These are phyloP conservation scores for Leccinum angustisporum DNA, from an alignment of 1,284 basidiomycete genomes.

Conservation along the genomic window DNA sequence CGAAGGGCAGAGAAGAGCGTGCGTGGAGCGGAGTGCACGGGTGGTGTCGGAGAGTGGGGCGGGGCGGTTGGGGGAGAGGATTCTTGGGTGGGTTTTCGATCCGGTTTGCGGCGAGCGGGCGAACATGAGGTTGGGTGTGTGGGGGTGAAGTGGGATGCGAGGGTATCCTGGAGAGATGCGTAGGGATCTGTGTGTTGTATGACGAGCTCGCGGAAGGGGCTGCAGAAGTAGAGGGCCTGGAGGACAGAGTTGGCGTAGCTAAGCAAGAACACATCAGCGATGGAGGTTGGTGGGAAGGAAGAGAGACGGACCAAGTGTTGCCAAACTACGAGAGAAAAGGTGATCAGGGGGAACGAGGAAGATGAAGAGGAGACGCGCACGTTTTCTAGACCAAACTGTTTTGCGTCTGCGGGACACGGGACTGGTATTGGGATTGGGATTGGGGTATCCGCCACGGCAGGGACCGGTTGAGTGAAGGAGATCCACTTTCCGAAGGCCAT, in stretches of 20 bases:
- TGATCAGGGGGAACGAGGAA: conserved; percentile 4
- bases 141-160: conserved; percentile 16
- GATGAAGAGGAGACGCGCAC: conserved; percentile 48
- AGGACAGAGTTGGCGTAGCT: conserved; percentile 98
- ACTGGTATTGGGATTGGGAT: conserved; percentile 37
- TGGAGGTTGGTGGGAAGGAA: conserved; percentile 2
- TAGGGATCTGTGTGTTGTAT: conserved; percentile 55
- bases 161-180: conserved; percentile 16
- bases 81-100: conserved; percentile 45
- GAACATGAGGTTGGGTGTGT: conserved; percentile 28
- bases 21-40: conserved; percentile 63
- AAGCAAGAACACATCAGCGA: conserved; percentile 24
- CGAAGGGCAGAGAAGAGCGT: conserved; percentile 89
- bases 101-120: conserved; percentile 46
- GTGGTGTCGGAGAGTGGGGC: conserved; percentile 28
- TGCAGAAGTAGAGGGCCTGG: conserved; percentile 90
- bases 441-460: conserved; percentile 29
- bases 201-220: conserved; percentile 79
- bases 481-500: conserved; percentile 39
- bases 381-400: conserved; percentile 92
- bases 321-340: conserved; percentile 57
- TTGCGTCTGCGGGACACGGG: conserved; percentile 60
- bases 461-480: conserved; percentile 32
- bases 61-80: conserved; percentile 20
- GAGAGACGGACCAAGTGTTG: conserved; percentile 68